phyloP scores from a whole-genome alignment of 1,284 basidiomycete species.

The Phellinidium pouzarii region DNA sequence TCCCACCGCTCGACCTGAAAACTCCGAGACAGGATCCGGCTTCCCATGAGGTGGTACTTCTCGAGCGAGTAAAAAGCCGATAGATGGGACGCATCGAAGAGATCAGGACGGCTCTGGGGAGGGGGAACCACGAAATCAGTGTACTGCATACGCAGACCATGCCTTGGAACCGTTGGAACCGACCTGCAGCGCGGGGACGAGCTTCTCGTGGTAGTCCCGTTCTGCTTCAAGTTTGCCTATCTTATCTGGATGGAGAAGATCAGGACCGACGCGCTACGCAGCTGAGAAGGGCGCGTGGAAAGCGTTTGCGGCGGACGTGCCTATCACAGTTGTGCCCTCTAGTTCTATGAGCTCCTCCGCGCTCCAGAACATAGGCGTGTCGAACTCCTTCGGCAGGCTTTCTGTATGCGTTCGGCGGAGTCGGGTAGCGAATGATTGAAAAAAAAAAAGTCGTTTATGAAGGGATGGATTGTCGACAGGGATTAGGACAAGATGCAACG shows the following conservation, averaged over 20 bases:
- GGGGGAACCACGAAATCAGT: background rate
- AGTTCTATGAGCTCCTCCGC: conserved; percentile 72
- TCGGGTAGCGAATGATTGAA: no score
- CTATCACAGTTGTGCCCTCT: conserved; percentile 78
- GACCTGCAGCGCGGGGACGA: conserved; percentile 65
- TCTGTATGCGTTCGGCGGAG: conserved; percentile 30
- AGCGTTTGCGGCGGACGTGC: conserved; percentile 36
- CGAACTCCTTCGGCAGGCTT: conserved; percentile 67
- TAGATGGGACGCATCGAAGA: conserved; percentile 54
- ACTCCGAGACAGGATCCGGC: conserved; percentile 87
- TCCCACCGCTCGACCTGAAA: conserved; percentile 71
- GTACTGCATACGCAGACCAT: conserved; percentile 1
- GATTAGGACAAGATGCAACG: conserved; percentile 26
- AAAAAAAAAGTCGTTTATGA: no score
- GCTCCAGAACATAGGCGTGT: conserved; percentile 95
- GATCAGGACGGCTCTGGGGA: conserved; percentile 55
- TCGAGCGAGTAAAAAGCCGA: conserved; percentile 61
- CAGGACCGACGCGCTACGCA: background rate
- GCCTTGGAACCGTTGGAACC: conserved; percentile 22
- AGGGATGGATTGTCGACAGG: no score
- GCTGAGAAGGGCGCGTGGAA: conserved; percentile 1
- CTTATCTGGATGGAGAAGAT: conserved; percentile 50
- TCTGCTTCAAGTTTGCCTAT: conserved; percentile 85
- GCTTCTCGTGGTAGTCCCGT: conserved; percentile 58
- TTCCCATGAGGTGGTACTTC: conserved; percentile 87